A percentile compares a stretch with the other conserved stretches of the same genome.
These are phyloP conservation scores for Diplosphaera chodatii DNA, from an alignment of 139 green algal species.

Conservation along the genomic window DNA sequence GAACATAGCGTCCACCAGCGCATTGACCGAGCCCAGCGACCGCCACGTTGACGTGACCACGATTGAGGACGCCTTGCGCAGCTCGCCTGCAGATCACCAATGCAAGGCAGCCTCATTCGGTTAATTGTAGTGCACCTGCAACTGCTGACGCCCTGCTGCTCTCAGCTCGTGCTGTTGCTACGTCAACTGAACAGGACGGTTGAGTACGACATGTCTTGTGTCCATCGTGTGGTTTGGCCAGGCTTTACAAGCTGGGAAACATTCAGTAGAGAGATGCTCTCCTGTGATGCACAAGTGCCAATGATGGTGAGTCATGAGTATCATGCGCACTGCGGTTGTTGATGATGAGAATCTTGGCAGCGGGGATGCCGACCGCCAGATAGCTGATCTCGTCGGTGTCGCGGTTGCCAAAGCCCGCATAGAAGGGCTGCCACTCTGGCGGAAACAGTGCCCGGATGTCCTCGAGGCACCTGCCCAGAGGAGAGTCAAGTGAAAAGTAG, in stretches of 20 bases:
- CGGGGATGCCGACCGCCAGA: slow-evolving; percentile 69
- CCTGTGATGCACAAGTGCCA: no score
- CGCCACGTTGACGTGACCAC: slow-evolving; percentile 41
- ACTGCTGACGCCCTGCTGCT: no score
- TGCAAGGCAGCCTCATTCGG: no score
- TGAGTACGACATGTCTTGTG: no score
- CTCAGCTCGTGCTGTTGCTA: no score
- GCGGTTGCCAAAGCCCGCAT: slow-evolving; percentile 90
- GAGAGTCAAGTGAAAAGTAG: not conserved
- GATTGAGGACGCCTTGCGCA: slow-evolving; percentile 15
- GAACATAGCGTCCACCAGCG: slow-evolving; percentile 68
- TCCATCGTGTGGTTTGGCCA: no score
- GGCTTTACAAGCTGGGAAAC: no score
- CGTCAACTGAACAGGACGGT: no score
- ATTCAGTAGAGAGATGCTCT: no score
- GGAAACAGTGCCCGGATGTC: slow-evolving; percentile 88
- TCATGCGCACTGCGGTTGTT: slow-evolving; percentile 65
- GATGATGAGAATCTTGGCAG: slow-evolving; percentile 88
- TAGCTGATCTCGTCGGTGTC: slow-evolving; percentile 90
- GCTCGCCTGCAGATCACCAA: slow-evolving; percentile 25
- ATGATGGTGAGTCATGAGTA: no score
- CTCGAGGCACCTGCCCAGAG: slow-evolving; percentile 38
- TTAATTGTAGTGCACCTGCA: no score
- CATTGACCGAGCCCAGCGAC: slow-evolving; percentile 49
- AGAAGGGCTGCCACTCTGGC: slow-evolving; percentile 81